phyloP scores from a whole-genome alignment of 1,284 basidiomycete genomes.

The Puccinia novopanici region DNA sequence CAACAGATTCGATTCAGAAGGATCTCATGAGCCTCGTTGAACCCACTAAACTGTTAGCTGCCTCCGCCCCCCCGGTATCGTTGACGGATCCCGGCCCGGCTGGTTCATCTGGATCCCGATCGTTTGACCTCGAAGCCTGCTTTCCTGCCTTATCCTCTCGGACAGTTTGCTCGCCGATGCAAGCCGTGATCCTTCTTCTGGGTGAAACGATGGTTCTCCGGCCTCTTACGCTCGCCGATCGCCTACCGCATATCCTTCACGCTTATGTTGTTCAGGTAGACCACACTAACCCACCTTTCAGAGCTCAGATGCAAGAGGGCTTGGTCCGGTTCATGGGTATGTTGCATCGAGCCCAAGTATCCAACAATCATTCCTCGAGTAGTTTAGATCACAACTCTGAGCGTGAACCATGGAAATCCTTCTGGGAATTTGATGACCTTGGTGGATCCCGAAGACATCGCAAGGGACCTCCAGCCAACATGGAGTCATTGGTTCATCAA shows the following conservation, averaged over 20 bases:
- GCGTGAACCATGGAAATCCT: conserved; percentile 38
- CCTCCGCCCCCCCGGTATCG: not conserved
- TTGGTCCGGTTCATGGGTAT: conserved; percentile 38
- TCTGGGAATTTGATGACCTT: conserved; percentile 49
- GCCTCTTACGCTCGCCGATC: conserved; percentile 32
- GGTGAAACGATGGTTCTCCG: conserved; percentile 46
- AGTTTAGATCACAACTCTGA: conserved; percentile 4
- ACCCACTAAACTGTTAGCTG: conserved; percentile 41
- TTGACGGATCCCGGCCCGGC: conserved; percentile 2
- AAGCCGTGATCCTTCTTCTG: conserved; percentile 42
- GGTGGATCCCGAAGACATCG: conserved; percentile 43
- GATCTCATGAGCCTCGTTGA: conserved; percentile 35
- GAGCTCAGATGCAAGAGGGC: conserved; percentile 42
- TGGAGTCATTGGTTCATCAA: conserved; percentile 37
- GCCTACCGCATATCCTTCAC: conserved; percentile 39
- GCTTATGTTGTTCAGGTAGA: conserved; percentile 48
- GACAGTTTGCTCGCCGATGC: conserved; percentile 39
- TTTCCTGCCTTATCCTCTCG: conserved; percentile 46
- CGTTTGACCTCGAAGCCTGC: conserved; percentile 34
- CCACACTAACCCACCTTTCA: conserved; percentile 40
- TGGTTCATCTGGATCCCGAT: conserved; percentile 7
- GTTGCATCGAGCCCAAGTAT: conserved; percentile 22
- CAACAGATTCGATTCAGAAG: conserved; percentile 19
- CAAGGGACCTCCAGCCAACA: conserved; percentile 38
- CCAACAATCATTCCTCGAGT: not conserved